A percentile compares a stretch with the other conserved stretches of the same genome.
These are phyloP conservation scores for Leishmania guyanensis DNA, from an alignment of 208 protist species.

Conservation along the genomic window DNA sequence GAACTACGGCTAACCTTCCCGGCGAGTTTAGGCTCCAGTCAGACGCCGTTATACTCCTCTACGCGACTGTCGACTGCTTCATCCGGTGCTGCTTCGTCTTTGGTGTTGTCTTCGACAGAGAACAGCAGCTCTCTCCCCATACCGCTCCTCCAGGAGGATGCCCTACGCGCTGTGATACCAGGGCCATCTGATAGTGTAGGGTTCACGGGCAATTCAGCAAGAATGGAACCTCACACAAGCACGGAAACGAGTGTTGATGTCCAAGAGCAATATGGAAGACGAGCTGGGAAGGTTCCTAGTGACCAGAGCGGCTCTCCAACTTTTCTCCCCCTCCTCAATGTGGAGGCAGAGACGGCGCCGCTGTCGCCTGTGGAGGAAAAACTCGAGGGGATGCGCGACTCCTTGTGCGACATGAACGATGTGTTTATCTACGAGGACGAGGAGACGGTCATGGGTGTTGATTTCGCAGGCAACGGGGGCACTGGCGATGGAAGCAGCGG, in stretches of 20 bases:
- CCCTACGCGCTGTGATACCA: not conserved
- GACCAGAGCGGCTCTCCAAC: not conserved
- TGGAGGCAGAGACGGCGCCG: not conserved
- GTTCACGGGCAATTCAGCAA: not conserved
- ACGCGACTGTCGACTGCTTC: conserved; percentile 6
- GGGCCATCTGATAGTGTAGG: not conserved
- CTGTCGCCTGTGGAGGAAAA: not conserved
- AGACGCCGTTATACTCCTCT: not conserved
- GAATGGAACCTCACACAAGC: not conserved
- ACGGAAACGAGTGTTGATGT: not conserved
- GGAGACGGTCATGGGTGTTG: not conserved
- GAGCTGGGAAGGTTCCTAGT: not conserved
- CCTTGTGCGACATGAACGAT: conserved; percentile 45
- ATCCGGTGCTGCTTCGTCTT: not conserved
- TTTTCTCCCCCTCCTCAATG: not conserved
- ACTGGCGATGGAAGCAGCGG: not conserved
- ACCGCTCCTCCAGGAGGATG: not conserved
- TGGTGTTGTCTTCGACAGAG: conserved; percentile 1
- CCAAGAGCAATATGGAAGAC: not conserved
- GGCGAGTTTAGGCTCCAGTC: conserved; percentile 5
- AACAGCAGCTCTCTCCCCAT: conserved; percentile 13
- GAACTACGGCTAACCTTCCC: conserved; percentile 19
- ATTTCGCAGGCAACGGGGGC: not conserved
- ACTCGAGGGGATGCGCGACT: conserved; percentile 15
- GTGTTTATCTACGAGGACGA: conserved; percentile 63